These are phyloP conservation scores for Sonneratia alba DNA, from an alignment of 345 rosid species.

Conservation along the genomic window DNA sequence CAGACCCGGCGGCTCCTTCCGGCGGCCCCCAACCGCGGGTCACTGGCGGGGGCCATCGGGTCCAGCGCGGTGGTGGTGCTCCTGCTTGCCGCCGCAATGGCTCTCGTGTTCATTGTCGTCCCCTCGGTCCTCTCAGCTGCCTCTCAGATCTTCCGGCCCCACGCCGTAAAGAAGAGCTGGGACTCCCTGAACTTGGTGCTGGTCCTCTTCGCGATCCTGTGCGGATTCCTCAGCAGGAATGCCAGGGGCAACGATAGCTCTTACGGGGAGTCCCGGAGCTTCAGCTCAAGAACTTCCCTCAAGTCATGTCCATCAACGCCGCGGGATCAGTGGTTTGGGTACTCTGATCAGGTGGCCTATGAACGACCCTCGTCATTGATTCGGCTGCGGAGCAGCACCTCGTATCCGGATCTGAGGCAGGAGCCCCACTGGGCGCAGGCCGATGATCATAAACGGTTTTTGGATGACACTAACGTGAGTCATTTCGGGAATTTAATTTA, in stretches of 20 bases:
- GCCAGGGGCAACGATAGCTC: slow-evolving; percentile 11
- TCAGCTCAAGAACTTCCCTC: slow-evolving; percentile 13
- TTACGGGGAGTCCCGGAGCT: slow-evolving; percentile 16
- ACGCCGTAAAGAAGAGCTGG: slow-evolving; percentile 62
- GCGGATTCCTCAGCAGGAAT: slow-evolving; percentile 57
- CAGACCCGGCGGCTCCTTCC: slow-evolving; percentile 21
- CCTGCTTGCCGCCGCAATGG: slow-evolving; percentile 37
- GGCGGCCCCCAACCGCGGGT: slow-evolving; percentile 25
- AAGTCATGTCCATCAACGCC: slow-evolving; percentile 22
- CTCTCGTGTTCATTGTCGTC: slow-evolving; percentile 31
- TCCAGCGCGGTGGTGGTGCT: slow-evolving; percentile 7
- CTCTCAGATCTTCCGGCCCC: slow-evolving; percentile 51
- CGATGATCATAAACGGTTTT: slow-evolving; percentile 53
- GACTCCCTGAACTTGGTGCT: slow-evolving; percentile 61
- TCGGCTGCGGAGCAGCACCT: slow-evolving; percentile 54
- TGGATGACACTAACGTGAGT: slow-evolving; percentile 57
- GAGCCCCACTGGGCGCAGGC: slow-evolving; percentile 25
- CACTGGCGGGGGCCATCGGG: slow-evolving; percentile 22
- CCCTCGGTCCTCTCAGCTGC: slow-evolving; percentile 43
- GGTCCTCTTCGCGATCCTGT: slow-evolving; percentile 68
- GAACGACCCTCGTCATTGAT: slow-evolving; percentile 12
- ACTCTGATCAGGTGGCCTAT: slow-evolving; percentile 29
- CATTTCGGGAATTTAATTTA: slow-evolving; percentile 25
- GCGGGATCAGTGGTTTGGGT: slow-evolving; percentile 1
- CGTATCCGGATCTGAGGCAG: slow-evolving; percentile 73